A percentile compares a stretch with the other conserved stretches of the same genome.
phyloP scores from a whole-genome alignment of 257 asterid genomes.

The Primulina tabacum region DNA sequence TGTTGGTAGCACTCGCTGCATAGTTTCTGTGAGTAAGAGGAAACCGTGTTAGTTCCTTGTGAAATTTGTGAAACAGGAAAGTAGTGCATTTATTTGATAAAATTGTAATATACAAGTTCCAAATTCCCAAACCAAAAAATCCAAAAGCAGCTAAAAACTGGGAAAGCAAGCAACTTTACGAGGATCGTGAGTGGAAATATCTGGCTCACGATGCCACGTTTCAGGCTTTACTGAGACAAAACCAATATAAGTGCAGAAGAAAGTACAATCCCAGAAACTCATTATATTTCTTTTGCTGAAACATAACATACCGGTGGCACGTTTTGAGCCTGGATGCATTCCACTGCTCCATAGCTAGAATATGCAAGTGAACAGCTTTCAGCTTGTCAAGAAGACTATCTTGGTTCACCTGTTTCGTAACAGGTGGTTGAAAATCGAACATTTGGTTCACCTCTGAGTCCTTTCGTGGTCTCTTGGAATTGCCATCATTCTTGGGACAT shows the following conservation, averaged over 20 bases:
- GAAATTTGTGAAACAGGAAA: conserved; percentile 17
- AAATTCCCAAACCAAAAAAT: not conserved
- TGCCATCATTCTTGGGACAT: not conserved
- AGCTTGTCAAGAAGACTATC: conserved; percentile 57
- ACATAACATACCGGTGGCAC: conserved; percentile 48
- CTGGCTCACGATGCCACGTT: not conserved
- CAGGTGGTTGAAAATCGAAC: conserved; percentile 28
- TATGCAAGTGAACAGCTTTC: conserved; percentile 64
- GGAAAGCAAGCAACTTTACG: not conserved
- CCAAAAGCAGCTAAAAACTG: not conserved
- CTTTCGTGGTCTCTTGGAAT: conserved; percentile 12
- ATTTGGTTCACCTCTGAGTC: conserved; percentile 33
- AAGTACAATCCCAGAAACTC: not conserved
- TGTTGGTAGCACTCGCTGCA: conserved; percentile 49
- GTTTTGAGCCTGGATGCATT: conserved; percentile 52
- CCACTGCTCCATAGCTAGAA: conserved; percentile 84
- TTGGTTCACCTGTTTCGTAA: conserved; percentile 32
- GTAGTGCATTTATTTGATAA: not conserved
- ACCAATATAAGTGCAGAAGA: not conserved
- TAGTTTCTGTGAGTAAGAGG: conserved; percentile 45
- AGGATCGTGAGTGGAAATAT: not conserved
- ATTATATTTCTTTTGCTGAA: conserved; percentile 9
- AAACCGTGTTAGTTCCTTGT: conserved; percentile 20
- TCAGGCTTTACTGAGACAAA: not conserved
- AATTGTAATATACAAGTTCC: not conserved